These are phyloP conservation scores for Sporisorium sorghi DNA, from an alignment of 1,284 basidiomycete genomes.

Conservation along the genomic window DNA sequence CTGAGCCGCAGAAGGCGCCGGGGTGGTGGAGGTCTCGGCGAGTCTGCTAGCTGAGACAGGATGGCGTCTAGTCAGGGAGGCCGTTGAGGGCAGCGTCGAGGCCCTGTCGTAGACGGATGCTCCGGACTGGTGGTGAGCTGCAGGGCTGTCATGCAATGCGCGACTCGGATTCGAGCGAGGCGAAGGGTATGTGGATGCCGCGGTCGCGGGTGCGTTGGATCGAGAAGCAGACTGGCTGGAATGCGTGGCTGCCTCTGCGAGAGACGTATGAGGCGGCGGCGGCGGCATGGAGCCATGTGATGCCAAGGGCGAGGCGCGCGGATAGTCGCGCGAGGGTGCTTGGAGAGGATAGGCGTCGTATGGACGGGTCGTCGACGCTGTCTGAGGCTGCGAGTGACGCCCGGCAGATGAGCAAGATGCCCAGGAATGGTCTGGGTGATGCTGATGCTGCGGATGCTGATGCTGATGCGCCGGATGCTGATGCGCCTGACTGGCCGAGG, in stretches of 20 bases:
- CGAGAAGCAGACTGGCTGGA: too few relatives aligned
- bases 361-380: background rate
- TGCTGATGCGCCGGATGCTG: slow-evolving; percentile 12
- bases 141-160: slow-evolving; percentile 9
- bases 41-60: slow-evolving; percentile 35
- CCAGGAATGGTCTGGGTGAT: slow-evolving; percentile 18
- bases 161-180: slow-evolving; percentile 17
- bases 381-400: slow-evolving; percentile 10
- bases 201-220: background rate
- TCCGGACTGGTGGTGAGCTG: slow-evolving; percentile 6
- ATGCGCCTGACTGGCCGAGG: slow-evolving; percentile 10
- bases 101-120: slow-evolving; percentile 12
- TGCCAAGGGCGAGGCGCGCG: slow-evolving; percentile 27
- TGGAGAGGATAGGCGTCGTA: slow-evolving; percentile 36
- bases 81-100: slow-evolving; percentile 10
- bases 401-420: slow-evolving; percentile 3
- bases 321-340: slow-evolving; percentile 17
- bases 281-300: slow-evolving; percentile 21
- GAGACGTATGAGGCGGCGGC: slow-evolving; percentile 12
- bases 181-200: slow-evolving; percentile 17
- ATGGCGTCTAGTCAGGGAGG: slow-evolving; percentile 22
- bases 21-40: slow-evolving; percentile 12
- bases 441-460: slow-evolving; percentile 11
- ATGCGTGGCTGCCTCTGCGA: slow-evolving; percentile 1
- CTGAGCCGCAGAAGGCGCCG: background rate